phyloP scores from a whole-genome alignment of 2,329 filamentous ascomycete genomes.

The Penicillium freii region DNA sequence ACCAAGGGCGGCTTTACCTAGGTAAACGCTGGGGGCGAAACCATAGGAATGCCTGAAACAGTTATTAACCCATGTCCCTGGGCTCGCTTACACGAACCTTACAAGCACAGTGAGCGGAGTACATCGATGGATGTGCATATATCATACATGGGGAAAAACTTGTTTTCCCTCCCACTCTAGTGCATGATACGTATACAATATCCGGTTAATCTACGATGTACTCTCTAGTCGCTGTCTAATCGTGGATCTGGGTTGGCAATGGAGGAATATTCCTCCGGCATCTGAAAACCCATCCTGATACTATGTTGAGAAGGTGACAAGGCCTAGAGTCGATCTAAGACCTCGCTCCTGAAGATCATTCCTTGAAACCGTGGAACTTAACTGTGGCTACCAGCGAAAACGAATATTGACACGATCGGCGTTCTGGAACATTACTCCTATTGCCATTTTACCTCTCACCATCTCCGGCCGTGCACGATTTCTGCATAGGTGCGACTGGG shows the following conservation, averaged over 20 bases:
- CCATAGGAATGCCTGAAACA: conserved; percentile 2
- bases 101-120: not conserved
- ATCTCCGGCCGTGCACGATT: conserved; percentile 17
- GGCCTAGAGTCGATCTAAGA: conserved; percentile 3
- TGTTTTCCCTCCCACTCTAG: not conserved
- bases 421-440: conserved; percentile 22
- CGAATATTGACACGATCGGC: conserved; percentile 19
- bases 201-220: not conserved
- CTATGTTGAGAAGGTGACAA: conserved; percentile 4
- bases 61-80: not conserved
- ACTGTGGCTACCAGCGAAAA: conserved; percentile 2
- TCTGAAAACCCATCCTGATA: not conserved
- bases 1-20: conserved; percentile 14
- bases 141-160: not conserved
- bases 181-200: not conserved
- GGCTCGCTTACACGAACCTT: conserved; percentile 24
- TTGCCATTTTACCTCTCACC: not conserved
- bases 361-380: conserved; percentile 1
- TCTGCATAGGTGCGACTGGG: conserved; percentile 17
- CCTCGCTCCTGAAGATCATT: conserved; percentile 14
- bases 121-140: not conserved
- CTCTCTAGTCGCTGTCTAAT: not conserved
- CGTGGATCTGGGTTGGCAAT: not conserved
- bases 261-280: not conserved
- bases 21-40: conserved; percentile 17